phyloP scores from a whole-genome alignment of 495 filamentous ascomycete species.

The Penicillium bialowiezense region DNA sequence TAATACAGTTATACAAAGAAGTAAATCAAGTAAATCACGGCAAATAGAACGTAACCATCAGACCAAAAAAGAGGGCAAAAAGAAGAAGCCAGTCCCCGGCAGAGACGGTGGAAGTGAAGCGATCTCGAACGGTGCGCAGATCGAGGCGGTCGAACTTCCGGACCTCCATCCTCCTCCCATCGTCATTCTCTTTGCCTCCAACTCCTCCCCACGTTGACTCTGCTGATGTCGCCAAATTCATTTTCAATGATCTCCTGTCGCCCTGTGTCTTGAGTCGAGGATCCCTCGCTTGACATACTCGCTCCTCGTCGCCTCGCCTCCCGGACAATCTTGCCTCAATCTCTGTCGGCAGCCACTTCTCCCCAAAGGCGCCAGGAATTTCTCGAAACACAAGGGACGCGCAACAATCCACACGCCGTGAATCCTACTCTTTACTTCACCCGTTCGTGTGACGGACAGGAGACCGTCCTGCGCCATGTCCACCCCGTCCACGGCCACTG shows the following conservation, averaged over 20 bases:
- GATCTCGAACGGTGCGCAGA: not conserved
- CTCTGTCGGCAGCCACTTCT: slow-evolving; percentile 10
- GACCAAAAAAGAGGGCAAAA: not conserved
- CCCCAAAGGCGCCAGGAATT: not conserved
- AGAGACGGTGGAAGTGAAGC: not conserved
- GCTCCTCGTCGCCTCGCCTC: slow-evolving; percentile 3
- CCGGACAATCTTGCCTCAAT: slow-evolving; percentile 10
- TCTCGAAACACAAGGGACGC: slow-evolving; percentile 42
- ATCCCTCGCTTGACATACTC: slow-evolving; percentile 17
- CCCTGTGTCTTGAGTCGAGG: slow-evolving; percentile 18
- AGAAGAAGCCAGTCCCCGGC: not conserved
- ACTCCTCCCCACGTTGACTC: slow-evolving; percentile 8
- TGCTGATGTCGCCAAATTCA: slow-evolving; percentile 3
- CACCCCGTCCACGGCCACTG: slow-evolving; percentile 78
- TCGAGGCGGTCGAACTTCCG: slow-evolving; percentile 14
- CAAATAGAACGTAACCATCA: too few relatives aligned
- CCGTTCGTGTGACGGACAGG: slow-evolving; percentile 35
- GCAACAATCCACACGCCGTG: slow-evolving; percentile 6
- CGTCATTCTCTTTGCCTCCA: slow-evolving; percentile 14
- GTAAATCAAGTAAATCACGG: not conserved
- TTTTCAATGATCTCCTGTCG: slow-evolving; percentile 20
- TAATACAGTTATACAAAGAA: not conserved
- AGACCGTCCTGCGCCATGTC: slow-evolving; percentile 60
- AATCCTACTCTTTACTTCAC: slow-evolving; percentile 66
- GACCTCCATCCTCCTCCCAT: slow-evolving; percentile 9